These are phyloP conservation scores for Eutrema japonicum DNA, from an alignment of 345 rosid species.

Conservation along the genomic window DNA sequence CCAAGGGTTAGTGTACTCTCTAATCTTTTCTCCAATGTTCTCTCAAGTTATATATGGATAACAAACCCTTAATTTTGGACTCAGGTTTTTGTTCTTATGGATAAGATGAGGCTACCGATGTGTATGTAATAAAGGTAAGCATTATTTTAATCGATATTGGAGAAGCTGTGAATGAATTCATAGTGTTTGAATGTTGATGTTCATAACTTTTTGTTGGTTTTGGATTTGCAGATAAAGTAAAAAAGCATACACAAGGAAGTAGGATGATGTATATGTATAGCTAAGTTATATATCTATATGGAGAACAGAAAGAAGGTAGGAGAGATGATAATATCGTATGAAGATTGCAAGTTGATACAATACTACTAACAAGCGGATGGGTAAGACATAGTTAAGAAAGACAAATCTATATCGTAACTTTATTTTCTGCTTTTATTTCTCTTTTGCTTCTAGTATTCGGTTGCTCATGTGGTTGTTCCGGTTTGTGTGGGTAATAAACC, in stretches of 20 bases:
- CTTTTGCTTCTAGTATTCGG: constrained; percentile 22
- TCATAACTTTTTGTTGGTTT: constrained; percentile 7
- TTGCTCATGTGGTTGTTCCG: constrained; percentile 39
- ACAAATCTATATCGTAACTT: not conserved
- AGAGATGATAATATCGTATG: constrained; percentile 33
- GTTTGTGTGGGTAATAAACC: constrained; percentile 30
- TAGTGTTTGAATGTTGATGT: constrained; percentile 1
- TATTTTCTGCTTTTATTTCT: not conserved
- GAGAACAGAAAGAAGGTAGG: constrained; percentile 39
- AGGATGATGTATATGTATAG: constrained; percentile 58
- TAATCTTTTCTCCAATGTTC: constrained; percentile 20
- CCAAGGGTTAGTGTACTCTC: constrained; percentile 41
- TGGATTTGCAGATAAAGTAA: constrained; percentile 61
- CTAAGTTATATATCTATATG: constrained; percentile 42
- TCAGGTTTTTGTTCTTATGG: constrained; percentile 42
- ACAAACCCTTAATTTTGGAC: not conserved
- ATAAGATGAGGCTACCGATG: constrained; percentile 43
- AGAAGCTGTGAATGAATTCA: not conserved
- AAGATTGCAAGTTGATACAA: constrained; percentile 46
- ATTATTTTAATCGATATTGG: not conserved
- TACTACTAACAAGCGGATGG: constrained; percentile 44
- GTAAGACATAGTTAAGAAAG: constrained; percentile 24
- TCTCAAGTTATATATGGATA: constrained; percentile 16
- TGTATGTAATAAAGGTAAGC: constrained; percentile 44
- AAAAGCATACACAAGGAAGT: constrained; percentile 64